These are phyloP conservation scores for Hericium coralloides DNA, from an alignment of 768 basidiomycete species.

Conservation along the genomic window DNA sequence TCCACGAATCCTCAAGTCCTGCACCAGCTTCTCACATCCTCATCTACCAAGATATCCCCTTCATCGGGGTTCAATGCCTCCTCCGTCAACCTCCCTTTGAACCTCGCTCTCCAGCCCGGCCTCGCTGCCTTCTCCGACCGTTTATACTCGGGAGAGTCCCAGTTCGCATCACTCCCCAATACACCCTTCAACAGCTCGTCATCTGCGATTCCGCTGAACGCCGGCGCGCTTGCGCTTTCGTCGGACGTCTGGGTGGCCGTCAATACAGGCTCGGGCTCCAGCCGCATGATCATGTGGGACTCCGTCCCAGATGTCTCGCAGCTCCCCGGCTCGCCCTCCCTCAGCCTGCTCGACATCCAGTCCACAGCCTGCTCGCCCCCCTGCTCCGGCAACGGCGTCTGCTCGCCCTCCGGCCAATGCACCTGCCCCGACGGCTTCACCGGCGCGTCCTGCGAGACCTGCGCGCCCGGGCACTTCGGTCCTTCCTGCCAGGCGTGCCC, in stretches of 20 bases:
- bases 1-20: constrained; percentile 66
- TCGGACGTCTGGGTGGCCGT: constrained; percentile 63
- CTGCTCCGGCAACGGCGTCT: constrained; percentile 67
- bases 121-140: constrained; percentile 54
- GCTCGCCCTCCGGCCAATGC: constrained; percentile 63
- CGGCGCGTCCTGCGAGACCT: constrained; percentile 74
- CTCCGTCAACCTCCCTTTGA: constrained; percentile 52
- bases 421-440: constrained; percentile 66
- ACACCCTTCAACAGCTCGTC: constrained; percentile 36
- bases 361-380: constrained; percentile 67
- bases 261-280: constrained; percentile 31
- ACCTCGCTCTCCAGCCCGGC: constrained; percentile 58
- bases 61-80: constrained; percentile 60
- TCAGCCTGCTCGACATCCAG: constrained; percentile 64
- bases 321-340: constrained; percentile 42
- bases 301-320: constrained; percentile 68
- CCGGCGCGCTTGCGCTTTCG: constrained; percentile 60
- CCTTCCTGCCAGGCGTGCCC: constrained; percentile 64
- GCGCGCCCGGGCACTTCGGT: constrained; percentile 69
- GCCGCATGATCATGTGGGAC: constrained; percentile 69
- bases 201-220: constrained; percentile 26
- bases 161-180: constrained; percentile 50
- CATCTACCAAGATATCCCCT: constrained; percentile 47
- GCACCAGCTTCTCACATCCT: constrained; percentile 55
- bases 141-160: constrained; percentile 56